Evolutionary conservation across 2,329 filamentous ascomycete genomes (phyloP).

Genomic region (Knoxdaviesia proteae): DNA sequence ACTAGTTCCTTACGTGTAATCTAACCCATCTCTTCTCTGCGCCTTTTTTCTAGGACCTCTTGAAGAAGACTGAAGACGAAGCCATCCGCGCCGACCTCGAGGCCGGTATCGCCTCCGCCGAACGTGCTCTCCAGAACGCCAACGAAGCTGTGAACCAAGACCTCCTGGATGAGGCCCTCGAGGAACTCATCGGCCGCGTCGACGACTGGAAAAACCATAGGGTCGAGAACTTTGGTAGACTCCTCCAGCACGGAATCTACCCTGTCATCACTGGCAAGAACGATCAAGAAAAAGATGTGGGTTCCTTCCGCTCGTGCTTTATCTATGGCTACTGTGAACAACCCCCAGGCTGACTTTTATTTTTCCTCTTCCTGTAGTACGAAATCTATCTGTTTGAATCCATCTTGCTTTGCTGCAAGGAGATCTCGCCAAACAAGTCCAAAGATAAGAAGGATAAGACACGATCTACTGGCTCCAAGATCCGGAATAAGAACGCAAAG

Average conservation of each 20-base stretch:
- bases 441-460: constrained; percentile 57
- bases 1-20: constrained; percentile 2
- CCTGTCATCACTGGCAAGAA: constrained; percentile 77
- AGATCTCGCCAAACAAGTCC: constrained; percentile 64
- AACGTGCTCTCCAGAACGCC: constrained; percentile 61
- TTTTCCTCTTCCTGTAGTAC: constrained; percentile 36
- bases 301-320: constrained; percentile 10
- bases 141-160: constrained; percentile 85
- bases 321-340: not conserved
- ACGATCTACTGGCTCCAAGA: constrained; percentile 32
- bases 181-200: constrained; percentile 62
- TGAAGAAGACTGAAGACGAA: constrained; percentile 65
- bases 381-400: constrained; percentile 94
- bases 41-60: constrained; percentile 40
- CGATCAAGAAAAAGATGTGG: constrained; percentile 77
- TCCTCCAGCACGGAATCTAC: constrained; percentile 76
- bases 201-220: constrained; percentile 95
- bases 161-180: constrained; percentile 61
- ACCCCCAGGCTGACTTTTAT: constrained; percentile 5
- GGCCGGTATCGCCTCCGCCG: constrained; percentile 60
- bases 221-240: constrained; percentile 74
- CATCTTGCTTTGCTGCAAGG: constrained; percentile 93
- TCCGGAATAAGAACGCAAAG: constrained; percentile 48
- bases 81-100: constrained; percentile 51
- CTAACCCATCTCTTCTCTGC: constrained; percentile 9